phyloP scores from a whole-genome alignment of 2,329 filamentous ascomycete species.

The Ampelomyces quisqualis region DNA sequence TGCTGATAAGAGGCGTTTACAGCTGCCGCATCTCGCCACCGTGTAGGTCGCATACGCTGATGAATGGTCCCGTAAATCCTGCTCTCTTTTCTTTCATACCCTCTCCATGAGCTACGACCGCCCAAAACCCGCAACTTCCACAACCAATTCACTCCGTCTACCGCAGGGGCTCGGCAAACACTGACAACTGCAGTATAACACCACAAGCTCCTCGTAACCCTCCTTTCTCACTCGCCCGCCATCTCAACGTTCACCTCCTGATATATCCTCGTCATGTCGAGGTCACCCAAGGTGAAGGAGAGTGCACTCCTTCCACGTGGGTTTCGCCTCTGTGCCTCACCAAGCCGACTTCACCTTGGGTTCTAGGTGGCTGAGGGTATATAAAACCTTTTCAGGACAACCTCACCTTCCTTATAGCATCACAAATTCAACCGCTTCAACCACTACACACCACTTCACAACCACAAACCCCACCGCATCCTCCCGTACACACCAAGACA shows the following conservation, averaged over 20 bases:
- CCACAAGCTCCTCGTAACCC: background rate
- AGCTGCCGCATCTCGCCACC: no score
- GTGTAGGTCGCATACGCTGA: no score
- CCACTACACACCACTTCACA: background rate
- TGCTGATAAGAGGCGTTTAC: no score
- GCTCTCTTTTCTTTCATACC: background rate
- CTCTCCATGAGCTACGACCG: no score
- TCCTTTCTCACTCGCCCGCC: background rate
- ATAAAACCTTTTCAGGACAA: background rate
- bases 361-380: background rate
- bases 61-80: no score
- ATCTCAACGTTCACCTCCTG: background rate
- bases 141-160: background rate
- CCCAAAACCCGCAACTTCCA: background rate
- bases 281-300: background rate
- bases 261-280: background rate
- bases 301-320: background rate
- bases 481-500: background rate
- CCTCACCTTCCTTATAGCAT: background rate
- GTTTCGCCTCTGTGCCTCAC: no score
- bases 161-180: background rate
- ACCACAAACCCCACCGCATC: background rate
- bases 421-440: background rate
- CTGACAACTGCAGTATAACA: background rate
- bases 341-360: background rate